Conservation (phyloP, 768 basidiomycete genomes). For the Ramaria sp. region DNA sequence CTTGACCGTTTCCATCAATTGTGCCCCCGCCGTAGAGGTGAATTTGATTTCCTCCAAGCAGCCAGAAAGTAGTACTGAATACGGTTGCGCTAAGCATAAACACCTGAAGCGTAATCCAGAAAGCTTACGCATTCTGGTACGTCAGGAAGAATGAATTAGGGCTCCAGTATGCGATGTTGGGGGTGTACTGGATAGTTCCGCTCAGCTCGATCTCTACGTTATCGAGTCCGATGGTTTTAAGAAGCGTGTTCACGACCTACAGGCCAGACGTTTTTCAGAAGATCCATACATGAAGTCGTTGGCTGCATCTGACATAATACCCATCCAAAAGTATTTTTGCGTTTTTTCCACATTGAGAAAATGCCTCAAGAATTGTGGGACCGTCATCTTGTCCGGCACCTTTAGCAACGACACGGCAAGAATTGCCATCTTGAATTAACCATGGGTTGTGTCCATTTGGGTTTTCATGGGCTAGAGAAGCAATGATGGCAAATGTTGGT, state of each 20-base stretch:
- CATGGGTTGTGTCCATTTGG: not conserved
- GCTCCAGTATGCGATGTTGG: conserved; percentile 32
- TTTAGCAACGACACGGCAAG: conserved; percentile 2
- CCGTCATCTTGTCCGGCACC: conserved; percentile 7
- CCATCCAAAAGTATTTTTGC: not conserved
- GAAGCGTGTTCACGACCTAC: conserved; percentile 26
- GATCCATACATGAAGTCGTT: not conserved
- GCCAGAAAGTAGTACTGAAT: conserved; percentile 33
- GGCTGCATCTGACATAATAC: conserved; percentile 1
- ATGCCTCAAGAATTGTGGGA: conserved; percentile 5
- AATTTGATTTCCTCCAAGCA: conserved; percentile 39
- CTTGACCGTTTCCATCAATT: conserved; percentile 55
- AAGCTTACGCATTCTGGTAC: conserved; percentile 31
- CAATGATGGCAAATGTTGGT: not conserved
- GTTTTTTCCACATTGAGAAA: not conserved
- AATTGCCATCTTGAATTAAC: not conserved
- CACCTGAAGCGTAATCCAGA: not conserved
- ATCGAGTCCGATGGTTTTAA: conserved; percentile 25
- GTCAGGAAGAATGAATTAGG: conserved; percentile 27
- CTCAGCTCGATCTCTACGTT: conserved; percentile 29
- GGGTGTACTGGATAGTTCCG: conserved; percentile 26
- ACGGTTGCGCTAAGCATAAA: not conserved
- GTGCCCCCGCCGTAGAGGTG: conserved; percentile 48
- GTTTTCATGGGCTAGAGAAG: too few relatives aligned
- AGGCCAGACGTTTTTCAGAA: not conserved